These are phyloP conservation scores for Purpureocillium takamizusanense DNA, from an alignment of 2,329 filamentous ascomycete genomes.

Conservation along the genomic window DNA sequence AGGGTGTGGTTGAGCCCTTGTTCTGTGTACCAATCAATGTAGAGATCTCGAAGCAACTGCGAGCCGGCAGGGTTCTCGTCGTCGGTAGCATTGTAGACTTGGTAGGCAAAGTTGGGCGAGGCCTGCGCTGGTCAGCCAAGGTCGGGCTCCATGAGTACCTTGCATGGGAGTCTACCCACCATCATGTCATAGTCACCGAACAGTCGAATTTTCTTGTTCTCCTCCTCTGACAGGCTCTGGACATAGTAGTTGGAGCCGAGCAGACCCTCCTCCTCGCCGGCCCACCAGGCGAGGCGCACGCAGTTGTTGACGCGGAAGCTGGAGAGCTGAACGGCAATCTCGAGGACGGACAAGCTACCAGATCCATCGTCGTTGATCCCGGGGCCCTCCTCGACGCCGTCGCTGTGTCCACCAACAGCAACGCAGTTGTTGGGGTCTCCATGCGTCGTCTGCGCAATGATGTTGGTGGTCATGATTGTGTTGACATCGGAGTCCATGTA, in stretches of 20 bases:
- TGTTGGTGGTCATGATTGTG: conserved; percentile 46
- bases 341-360: conserved; percentile 52
- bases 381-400: conserved; percentile 53
- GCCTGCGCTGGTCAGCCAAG: too few species aligned
- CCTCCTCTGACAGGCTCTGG: conserved; percentile 40
- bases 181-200: conserved; percentile 68
- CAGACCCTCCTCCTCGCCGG: conserved; percentile 57
- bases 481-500: conserved; percentile 51
- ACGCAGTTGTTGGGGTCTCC: conserved; percentile 56
- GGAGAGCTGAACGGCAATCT: conserved; percentile 50
- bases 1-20: conserved; percentile 58
- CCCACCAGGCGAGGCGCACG: conserved; percentile 61
- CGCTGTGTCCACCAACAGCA: conserved; percentile 56
- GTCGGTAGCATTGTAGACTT: conserved; percentile 66
- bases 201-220: conserved; percentile 53
- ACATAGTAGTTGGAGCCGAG: conserved; percentile 57
- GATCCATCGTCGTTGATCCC: conserved; percentile 76
- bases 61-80: conserved; percentile 61
- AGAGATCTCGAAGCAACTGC: conserved; percentile 58
- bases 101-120: conserved; percentile 52
- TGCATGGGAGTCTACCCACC: conserved; percentile 27
- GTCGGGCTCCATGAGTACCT: too few species aligned
- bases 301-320: conserved; percentile 54
- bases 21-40: conserved; percentile 55
- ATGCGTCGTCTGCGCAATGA: conserved; percentile 51